Conservation (phyloP, 1,284 basidiomycete genomes). For the Fomitopsis pinicola region DNA sequence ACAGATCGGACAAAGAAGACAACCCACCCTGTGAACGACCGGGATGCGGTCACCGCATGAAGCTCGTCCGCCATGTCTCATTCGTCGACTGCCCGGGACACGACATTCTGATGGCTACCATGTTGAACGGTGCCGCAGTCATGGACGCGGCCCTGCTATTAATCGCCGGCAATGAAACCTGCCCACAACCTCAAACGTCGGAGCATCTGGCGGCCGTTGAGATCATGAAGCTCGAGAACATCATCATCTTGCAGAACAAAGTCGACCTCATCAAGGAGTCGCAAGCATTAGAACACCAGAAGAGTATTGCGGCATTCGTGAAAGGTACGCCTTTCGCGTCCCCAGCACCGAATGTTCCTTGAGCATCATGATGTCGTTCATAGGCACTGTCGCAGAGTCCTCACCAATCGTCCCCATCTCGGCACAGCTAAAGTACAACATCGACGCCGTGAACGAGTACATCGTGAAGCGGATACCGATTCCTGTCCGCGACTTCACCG, state of each 20-base stretch:
- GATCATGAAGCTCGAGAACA: conserved; percentile 98
- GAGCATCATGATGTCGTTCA: background rate
- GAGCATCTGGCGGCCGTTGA: conserved; percentile 98
- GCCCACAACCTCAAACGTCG: conserved; percentile 97
- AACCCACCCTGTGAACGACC: conserved; percentile 91
- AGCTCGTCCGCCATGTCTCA: conserved; percentile 90
- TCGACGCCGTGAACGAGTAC: conserved; percentile 99
- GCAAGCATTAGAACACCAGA: conserved; percentile 89
- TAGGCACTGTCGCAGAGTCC: conserved; percentile 93
- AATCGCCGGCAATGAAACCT: conserved; percentile 96
- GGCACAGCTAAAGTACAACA: conserved; percentile 98
- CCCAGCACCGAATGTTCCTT: background rate
- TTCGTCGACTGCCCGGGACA: conserved; percentile 97
- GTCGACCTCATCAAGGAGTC: conserved; percentile 93
- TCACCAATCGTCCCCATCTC: conserved; percentile 99
- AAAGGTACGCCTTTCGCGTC: conserved; percentile 55
- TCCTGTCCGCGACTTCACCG: conserved; percentile 89
- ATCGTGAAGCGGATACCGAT: conserved; percentile 97
- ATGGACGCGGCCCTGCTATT: conserved; percentile 98
- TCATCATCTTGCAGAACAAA: conserved; percentile 98
- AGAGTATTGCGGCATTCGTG: conserved; percentile 90
- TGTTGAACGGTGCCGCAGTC: conserved; percentile 99
- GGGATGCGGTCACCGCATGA: conserved; percentile 89
- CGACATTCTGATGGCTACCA: conserved; percentile 99
- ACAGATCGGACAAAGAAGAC: conserved; percentile 92